phyloP scores from a whole-genome alignment of 2,329 filamentous ascomycete genomes.

The Hirsutella minnesotensis region DNA sequence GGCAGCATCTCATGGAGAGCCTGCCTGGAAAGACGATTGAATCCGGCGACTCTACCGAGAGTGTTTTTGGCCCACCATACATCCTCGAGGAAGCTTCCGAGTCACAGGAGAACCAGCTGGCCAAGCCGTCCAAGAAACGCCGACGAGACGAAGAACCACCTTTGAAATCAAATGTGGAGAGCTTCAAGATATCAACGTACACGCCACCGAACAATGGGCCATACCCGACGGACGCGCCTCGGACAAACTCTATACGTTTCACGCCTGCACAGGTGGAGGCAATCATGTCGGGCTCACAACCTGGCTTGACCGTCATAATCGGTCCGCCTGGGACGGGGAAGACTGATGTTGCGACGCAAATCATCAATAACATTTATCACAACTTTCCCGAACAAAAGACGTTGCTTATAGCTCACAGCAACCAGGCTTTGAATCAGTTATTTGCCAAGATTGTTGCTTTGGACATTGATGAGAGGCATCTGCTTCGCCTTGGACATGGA shows the following conservation, averaged over 20 bases:
- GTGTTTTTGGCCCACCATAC: slow-evolving; percentile 79
- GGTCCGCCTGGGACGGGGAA: slow-evolving; percentile 95
- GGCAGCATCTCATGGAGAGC: slow-evolving; percentile 86
- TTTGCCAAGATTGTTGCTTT: slow-evolving; percentile 97
- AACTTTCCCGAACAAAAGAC: slow-evolving; percentile 92
- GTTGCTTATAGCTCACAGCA: slow-evolving; percentile 87
- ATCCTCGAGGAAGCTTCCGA: slow-evolving; percentile 59
- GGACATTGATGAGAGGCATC: slow-evolving; percentile 89
- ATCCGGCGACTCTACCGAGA: slow-evolving; percentile 56
- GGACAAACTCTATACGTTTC: slow-evolving; percentile 73
- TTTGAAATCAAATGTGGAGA: slow-evolving; percentile 50
- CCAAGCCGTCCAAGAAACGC: slow-evolving; percentile 72
- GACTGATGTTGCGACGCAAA: slow-evolving; percentile 97
- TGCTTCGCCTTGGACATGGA: slow-evolving; percentile 84
- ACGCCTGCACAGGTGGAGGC: slow-evolving; percentile 87
- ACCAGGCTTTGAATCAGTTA: slow-evolving; percentile 92
- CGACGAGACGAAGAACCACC: slow-evolving; percentile 64
- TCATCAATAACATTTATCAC: slow-evolving; percentile 98
- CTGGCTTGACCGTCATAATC: slow-evolving; percentile 85
- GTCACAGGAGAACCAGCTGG: slow-evolving; percentile 33
- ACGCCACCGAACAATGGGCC: slow-evolving; percentile 80
- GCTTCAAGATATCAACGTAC: slow-evolving; percentile 78
- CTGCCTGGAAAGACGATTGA: slow-evolving; percentile 81
- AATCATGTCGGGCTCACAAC: slow-evolving; percentile 86
- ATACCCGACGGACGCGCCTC: slow-evolving; percentile 75